A percentile compares a stretch with the other conserved stretches of the same genome.
phyloP scores from a whole-genome alignment of 2,329 filamentous ascomycete genomes.

The Meredithiella fracta region DNA sequence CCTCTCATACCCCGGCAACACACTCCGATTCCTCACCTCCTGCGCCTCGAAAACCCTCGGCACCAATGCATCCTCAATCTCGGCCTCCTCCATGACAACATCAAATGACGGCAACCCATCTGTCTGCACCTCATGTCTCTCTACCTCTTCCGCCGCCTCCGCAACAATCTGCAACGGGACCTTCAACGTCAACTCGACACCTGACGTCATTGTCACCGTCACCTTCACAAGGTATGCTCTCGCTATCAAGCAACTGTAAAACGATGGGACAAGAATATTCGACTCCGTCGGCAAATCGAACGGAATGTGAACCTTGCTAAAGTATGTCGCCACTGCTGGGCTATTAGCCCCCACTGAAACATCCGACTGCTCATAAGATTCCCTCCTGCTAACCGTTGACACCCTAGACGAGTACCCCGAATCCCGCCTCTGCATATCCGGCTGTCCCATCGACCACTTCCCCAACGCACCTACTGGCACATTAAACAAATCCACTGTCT shows the following conservation, averaged over 20 bases:
- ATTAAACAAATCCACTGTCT: slow-evolving; percentile 26
- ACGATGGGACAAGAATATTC: slow-evolving; percentile 38
- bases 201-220: slow-evolving; percentile 27
- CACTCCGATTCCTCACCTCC: neutral
- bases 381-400: neutral
- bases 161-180: slow-evolving; percentile 33
- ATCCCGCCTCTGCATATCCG: neutral
- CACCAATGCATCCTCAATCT: neutral
- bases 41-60: neutral
- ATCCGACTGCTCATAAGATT: neutral
- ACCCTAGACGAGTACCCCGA: neutral
- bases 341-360: neutral
- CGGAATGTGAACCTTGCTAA: slow-evolving; percentile 30
- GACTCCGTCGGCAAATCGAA: slow-evolving; percentile 30
- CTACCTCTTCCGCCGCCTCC: neutral
- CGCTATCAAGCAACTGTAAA: slow-evolving; percentile 40
- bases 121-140: neutral
- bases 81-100: neutral
- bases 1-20: neutral
- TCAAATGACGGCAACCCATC: slow-evolving; percentile 12
- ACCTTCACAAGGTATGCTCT: slow-evolving; percentile 37
- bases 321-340: slow-evolving; percentile 20
- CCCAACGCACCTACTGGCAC: slow-evolving; percentile 22
- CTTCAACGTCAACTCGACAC: slow-evolving; percentile 27
- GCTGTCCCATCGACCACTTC: slow-evolving; percentile 25